Evolutionary conservation across 495 filamentous ascomycete genomes (phyloP), one percentile per base, ranked within the genome.

Genomic region (Aspergillus mulundensis): DNA sequence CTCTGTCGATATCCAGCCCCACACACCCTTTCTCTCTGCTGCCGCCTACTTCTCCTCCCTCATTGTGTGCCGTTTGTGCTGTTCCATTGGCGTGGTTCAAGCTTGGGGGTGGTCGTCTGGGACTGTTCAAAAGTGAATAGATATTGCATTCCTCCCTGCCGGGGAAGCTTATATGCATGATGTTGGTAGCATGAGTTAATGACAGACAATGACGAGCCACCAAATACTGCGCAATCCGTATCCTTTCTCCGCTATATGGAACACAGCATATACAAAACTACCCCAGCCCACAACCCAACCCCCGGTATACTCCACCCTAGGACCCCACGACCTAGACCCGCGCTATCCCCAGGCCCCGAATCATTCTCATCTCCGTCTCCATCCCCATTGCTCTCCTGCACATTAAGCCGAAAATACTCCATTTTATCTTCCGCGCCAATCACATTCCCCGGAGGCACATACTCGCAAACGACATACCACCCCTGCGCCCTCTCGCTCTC

Each of bases 381-480:
- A 30, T 47, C 23, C 6, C 15, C 34, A 18, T 18, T 24, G 41
- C 46, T 42, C 44, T 69, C 63, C 61, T 65, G 54, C 28, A 77
- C 75, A 64, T 77, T 77, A 56, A 67, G 42, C 47, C 57, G 64
- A 59, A 74, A 76, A 58, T 71, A 71, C 38, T 56, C 65, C 30
- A 61, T 61, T 85, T 83, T 47, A 77, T 86, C 54, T 39, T 5
- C n/a, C 20, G 24, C 44, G 87, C 48, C 89, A 1, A 79, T 65
- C 0, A 93, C 77, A 68, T 95, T 95, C 18, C 90, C 90, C 1
- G 75, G 64, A 3, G 87, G 89, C 60, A 67, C 81, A 70, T 94
- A 95, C 74, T 92, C 87, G 70, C 90, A 95, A 15, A 88, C 88
- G 21, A 94, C 73, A 65, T 81, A 89, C 86, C 85, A 91, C 7